These are phyloP conservation scores for Cladophialophora bantiana DNA, from an alignment of 2,329 filamentous ascomycete genomes.

Conservation along the genomic window DNA sequence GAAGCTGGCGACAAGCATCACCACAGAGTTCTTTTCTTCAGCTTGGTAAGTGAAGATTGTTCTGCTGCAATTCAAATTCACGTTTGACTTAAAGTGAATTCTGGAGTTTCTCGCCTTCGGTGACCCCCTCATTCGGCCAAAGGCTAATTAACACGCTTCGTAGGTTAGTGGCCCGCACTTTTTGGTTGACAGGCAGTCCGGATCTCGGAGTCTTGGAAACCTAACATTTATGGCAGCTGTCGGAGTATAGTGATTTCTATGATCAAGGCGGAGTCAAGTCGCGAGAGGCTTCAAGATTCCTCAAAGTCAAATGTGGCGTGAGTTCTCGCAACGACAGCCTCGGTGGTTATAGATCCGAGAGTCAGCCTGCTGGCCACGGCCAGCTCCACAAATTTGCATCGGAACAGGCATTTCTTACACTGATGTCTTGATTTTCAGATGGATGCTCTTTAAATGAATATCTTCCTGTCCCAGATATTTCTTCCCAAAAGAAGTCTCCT, in stretches of 20 bases:
- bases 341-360: not conserved
- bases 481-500: not conserved
- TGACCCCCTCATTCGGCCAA: too few species aligned
- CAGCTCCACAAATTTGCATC: not conserved
- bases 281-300: not conserved
- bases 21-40: too few species aligned
- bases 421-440: not conserved
- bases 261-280: not conserved
- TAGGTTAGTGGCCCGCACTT: too few species aligned
- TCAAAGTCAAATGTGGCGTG: not conserved
- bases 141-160: too few species aligned
- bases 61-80: too few species aligned
- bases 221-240: not conserved
- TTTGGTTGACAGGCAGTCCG: not conserved
- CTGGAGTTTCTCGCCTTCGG: too few species aligned
- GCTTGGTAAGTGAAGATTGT: too few species aligned
- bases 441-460: not conserved
- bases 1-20: too few species aligned
- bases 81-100: too few species aligned
- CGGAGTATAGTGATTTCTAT: not conserved
- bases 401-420: not conserved
- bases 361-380: not conserved
- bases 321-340: not conserved
- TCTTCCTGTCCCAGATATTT: not conserved
- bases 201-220: not conserved